Conservation (phyloP, 345 rosid genomes). For the Lumnitzera racemosa region DNA sequence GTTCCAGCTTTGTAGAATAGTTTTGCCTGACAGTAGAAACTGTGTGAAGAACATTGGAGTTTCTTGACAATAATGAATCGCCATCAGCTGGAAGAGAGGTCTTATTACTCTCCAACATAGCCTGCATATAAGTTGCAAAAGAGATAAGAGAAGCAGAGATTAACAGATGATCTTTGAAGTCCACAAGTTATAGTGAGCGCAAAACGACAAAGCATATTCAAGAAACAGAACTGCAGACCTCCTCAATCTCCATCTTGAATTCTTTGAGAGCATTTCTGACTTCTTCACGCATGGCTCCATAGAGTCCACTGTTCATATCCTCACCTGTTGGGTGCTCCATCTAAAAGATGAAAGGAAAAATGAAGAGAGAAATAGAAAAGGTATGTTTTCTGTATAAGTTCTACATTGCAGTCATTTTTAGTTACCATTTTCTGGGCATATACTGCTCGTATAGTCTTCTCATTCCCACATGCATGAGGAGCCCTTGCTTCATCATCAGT, state of each 20-base stretch:
- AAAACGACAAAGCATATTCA: background rate
- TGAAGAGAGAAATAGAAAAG: conserved; percentile 11
- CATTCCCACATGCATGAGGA: conserved; percentile 34
- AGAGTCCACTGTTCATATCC: conserved; percentile 36
- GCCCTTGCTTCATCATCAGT: conserved; percentile 87
- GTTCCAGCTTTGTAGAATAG: conserved; percentile 47
- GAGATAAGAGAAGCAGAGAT: conserved; percentile 7
- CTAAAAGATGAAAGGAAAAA: conserved; percentile 16
- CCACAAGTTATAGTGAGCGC: background rate
- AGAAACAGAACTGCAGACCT: conserved; percentile 26
- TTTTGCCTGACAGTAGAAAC: conserved; percentile 42
- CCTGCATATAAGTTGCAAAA: conserved; percentile 32
- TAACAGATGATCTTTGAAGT: background rate
- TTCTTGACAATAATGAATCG: conserved; percentile 25
- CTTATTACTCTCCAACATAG: conserved; percentile 27
- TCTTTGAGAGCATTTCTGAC: conserved; percentile 67
- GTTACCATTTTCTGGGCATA: conserved; percentile 71
- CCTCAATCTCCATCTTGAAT: conserved; percentile 54
- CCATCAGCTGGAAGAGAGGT: conserved; percentile 24
- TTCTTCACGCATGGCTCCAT: conserved; percentile 60
- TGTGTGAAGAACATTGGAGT: conserved; percentile 30
- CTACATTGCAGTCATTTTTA: conserved; percentile 1
- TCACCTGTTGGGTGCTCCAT: conserved; percentile 42
- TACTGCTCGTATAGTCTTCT: conserved; percentile 62
- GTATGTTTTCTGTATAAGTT: background rate